Evolutionary conservation across 2,329 filamentous ascomycete species (phyloP).

Genomic region (Claviceps digitariae): DNA sequence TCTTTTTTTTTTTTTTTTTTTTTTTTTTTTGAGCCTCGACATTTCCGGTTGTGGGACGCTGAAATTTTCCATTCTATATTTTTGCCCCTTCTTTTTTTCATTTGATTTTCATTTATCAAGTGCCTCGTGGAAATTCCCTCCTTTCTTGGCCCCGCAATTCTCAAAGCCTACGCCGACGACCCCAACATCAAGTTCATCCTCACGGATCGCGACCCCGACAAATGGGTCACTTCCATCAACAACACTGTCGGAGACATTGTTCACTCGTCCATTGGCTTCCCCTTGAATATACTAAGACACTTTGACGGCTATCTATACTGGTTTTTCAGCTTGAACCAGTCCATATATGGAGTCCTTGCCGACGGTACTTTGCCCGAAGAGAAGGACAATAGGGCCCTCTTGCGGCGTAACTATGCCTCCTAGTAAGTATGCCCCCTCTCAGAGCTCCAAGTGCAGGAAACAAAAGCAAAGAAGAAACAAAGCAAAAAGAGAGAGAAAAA

Average conservation of each 20-base stretch:
- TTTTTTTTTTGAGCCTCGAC: not conserved
- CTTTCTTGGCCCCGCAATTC: conserved; percentile 17
- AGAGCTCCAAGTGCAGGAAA: not conserved
- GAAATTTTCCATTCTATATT: conserved; percentile 7
- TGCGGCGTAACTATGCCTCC: conserved; percentile 1
- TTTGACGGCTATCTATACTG: conserved; percentile 11
- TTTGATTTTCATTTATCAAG: not conserved
- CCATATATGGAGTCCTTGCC: not conserved
- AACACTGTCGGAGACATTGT: conserved; percentile 12
- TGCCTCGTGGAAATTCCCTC: conserved; percentile 8
- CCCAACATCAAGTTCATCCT: conserved; percentile 24
- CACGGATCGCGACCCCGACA: conserved; percentile 20
- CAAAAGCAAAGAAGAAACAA: not conserved
- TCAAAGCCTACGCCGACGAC: conserved; percentile 15
- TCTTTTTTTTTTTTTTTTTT: not conserved
- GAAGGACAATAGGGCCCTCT: not conserved
- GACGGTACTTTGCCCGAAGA: not conserved
- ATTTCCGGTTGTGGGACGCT: no score
- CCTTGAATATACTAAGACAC: conserved; percentile 13
- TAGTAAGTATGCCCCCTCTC: not conserved
- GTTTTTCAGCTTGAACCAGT: conserved; percentile 3
- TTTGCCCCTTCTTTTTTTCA: conserved; percentile 1
- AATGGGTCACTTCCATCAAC: conserved; percentile 15
- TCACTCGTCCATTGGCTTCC: conserved; percentile 7
- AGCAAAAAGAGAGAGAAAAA: not conserved